A percentile compares a stretch with the other conserved stretches of the same genome.
Conservation (phyloP, 805 yeast genomes). For the Ogataea saltuana region DNA sequence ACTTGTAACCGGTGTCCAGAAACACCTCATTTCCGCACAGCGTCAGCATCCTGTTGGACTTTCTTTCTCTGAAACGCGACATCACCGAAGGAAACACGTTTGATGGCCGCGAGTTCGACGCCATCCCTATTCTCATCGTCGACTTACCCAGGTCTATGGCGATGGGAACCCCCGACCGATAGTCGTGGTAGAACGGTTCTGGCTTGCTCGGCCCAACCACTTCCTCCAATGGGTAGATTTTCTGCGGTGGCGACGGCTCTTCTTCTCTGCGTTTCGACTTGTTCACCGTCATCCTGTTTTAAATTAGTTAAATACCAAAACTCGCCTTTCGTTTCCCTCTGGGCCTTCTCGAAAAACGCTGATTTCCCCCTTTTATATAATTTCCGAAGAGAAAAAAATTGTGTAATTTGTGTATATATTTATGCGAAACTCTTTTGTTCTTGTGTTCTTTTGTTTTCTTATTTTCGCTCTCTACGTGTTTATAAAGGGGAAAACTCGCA, state of each 20-base stretch:
- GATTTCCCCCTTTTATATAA: too few species aligned
- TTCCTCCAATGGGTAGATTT: slow-evolving; percentile 45
- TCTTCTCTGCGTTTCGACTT: slow-evolving; percentile 19
- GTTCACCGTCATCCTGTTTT: too few species aligned
- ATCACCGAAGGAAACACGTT: slow-evolving; percentile 67
- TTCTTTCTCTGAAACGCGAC: slow-evolving; percentile 79
- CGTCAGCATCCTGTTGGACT: slow-evolving; percentile 58
- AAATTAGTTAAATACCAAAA: too few species aligned
- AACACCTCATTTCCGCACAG: slow-evolving; percentile 81
- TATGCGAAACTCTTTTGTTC: neutral
- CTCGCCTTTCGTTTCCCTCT: too few species aligned
- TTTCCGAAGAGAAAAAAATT: neutral
- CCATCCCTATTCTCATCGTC: slow-evolving; percentile 58
- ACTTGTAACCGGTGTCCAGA: slow-evolving; percentile 66
- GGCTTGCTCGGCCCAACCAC: slow-evolving; percentile 37
- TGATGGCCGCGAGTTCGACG: slow-evolving; percentile 49
- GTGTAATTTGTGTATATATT: neutral
- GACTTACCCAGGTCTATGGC: slow-evolving; percentile 86
- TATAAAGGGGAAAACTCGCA: neutral
- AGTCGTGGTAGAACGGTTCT: slow-evolving; percentile 51
- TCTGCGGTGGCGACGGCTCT: slow-evolving; percentile 43
- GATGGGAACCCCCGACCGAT: slow-evolving; percentile 64
- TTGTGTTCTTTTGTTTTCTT: neutral
- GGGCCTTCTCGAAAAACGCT: too few species aligned
- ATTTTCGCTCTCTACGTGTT: neutral